Percentiles rank a stretch among this genome's conserved stretches.
These are phyloP conservation scores for Ramularia endophylla DNA, from an alignment of 2,329 filamentous ascomycete species.

Conservation along the genomic window DNA sequence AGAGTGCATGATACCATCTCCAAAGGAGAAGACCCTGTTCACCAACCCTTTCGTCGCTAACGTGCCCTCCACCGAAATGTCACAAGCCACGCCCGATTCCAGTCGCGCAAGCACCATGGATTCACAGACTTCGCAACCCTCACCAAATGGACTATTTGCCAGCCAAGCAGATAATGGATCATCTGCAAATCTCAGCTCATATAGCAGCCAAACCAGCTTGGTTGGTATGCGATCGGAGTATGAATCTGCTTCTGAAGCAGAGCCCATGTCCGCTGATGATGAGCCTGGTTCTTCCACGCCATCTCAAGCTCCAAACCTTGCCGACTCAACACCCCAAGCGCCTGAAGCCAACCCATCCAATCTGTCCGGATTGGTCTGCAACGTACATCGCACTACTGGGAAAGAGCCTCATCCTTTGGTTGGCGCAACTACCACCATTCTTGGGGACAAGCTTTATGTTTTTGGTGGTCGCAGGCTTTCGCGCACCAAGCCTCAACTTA, in stretches of 20 bases:
- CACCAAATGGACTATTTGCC: slow-evolving; percentile 37
- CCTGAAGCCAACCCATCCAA: slow-evolving; percentile 37
- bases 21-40: slow-evolving; percentile 13
- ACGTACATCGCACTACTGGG: slow-evolving; percentile 76
- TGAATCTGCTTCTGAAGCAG: slow-evolving; percentile 34
- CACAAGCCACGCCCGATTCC: slow-evolving; percentile 36
- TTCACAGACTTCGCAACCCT: slow-evolving; percentile 40
- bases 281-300: slow-evolving; percentile 24
- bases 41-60: slow-evolving; percentile 22
- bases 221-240: slow-evolving; percentile 37
- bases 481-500: slow-evolving; percentile 74
- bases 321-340: neutral
- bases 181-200: slow-evolving; percentile 35
- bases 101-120: slow-evolving; percentile 44
- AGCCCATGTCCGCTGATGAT: slow-evolving; percentile 18
- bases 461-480: slow-evolving; percentile 90
- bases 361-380: slow-evolving; percentile 61
- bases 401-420: slow-evolving; percentile 86
- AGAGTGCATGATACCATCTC: slow-evolving; percentile 27
- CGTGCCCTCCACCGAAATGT: slow-evolving; percentile 35
- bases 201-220: slow-evolving; percentile 44
- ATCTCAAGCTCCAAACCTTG: slow-evolving; percentile 19
- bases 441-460: slow-evolving; percentile 94
- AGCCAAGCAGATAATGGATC: slow-evolving; percentile 31
- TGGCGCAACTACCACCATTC: slow-evolving; percentile 87